Evolutionary conservation across 2,329 filamentous ascomycete genomes (phyloP), one percentile per base, ranked within the genome.

Genomic region (Chalaropsis ovoidea): DNA sequence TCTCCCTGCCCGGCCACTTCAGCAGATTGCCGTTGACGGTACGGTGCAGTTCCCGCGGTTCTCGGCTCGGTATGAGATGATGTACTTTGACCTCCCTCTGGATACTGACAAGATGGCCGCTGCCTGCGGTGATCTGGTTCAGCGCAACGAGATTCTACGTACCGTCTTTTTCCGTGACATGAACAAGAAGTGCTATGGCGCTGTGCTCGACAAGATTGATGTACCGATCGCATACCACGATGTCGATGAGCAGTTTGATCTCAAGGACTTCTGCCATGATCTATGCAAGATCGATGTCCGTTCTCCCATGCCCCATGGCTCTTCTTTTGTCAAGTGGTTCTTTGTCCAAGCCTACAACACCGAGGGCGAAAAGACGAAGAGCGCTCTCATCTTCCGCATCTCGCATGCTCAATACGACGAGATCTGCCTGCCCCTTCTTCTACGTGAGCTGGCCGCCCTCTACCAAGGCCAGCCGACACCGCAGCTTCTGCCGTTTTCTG

Each of bases 371-470:
- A 47, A 61, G 41, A 67, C 66, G 43, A 69, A 71, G 39, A 76
- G 74, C 42, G 78, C 75, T 61, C 80, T 87, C 15, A 75, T 81
- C 67, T 79, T 86, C 71, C 81, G 85, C 65, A 80, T 88, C 65
- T 87, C 85, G 0, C 86, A 88, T 72, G 82, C 85, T 0, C 85
- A 88, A 69, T 88, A 87, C 71, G 86, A 88, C 69, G 86, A 86
- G 68, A 84, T 88, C 24, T 87, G 82, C 69, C 77, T 88, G 8
- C 81, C 84, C 0, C 75, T 79, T n/a, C 78, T 87, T 22, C 79
- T 87, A 66, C 78, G 77, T 19, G 83, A 86, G 70, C 79, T 88
- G 49, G 81, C 81, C 2, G 77, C 78, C 0, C 75, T 86, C 5
- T 75, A 75, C 67, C 66, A 72, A 54, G 68, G 67, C 64, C 15